phyloP scores from a whole-genome alignment of 2,329 filamentous ascomycete species.

The Neurospora sp. region DNA sequence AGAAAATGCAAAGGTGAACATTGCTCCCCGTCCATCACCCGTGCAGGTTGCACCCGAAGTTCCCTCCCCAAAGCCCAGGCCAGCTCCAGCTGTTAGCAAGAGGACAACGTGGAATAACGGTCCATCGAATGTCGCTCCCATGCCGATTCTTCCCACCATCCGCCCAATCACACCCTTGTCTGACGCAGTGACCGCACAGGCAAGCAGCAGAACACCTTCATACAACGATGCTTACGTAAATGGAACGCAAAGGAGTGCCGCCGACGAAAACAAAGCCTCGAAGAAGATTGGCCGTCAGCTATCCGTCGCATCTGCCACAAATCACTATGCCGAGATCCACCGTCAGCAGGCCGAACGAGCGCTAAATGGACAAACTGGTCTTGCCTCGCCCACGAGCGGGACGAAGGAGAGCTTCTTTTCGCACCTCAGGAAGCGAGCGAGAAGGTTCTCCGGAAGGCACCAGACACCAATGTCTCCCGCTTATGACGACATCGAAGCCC shows the following conservation, averaged over 20 bases:
- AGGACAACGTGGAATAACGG: constrained; percentile 91
- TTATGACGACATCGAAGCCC: constrained; percentile 84
- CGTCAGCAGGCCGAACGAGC: constrained; percentile 85
- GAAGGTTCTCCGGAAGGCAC: constrained; percentile 84
- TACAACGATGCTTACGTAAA: constrained; percentile 40
- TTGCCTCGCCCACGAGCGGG: constrained; percentile 65
- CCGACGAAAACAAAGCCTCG: constrained; percentile 52
- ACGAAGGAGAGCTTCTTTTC: constrained; percentile 98
- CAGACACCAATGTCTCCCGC: constrained; percentile 69
- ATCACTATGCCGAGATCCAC: constrained; percentile 84
- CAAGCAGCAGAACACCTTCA: constrained; percentile 52
- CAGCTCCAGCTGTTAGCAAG: constrained; percentile 57
- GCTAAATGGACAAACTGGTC: constrained; percentile 68
- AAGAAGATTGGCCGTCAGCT: constrained; percentile 95
- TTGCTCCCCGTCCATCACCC: constrained; percentile 30
- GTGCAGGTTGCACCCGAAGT: constrained; percentile 26
- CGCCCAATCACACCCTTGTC: constrained; percentile 93
- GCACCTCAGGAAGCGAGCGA: constrained; percentile 84
- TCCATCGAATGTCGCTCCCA: constrained; percentile 69
- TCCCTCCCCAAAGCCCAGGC: constrained; percentile 32
- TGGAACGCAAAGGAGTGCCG: constrained; percentile 26
- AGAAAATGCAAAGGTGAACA: constrained; percentile 27
- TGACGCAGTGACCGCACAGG: constrained; percentile 83
- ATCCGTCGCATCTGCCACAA: constrained; percentile 82
- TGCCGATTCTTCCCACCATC: constrained; percentile 92